phyloP scores from a whole-genome alignment of 148 eudicot species.

The Camellia japonica region DNA sequence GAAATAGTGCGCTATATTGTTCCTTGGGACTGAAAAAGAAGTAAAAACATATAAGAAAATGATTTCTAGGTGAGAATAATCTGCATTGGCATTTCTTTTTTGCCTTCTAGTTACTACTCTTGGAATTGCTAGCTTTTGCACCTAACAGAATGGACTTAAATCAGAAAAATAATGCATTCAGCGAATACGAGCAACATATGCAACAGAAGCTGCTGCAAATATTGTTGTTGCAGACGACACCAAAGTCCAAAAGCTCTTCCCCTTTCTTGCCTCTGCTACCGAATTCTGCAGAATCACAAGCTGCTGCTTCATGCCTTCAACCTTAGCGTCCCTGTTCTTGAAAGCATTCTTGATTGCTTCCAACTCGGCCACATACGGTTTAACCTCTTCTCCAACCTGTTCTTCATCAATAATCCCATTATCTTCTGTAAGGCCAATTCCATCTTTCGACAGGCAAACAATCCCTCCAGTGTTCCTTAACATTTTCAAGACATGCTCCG shows the following conservation, averaged over 20 bases:
- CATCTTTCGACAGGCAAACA: conserved; percentile 22
- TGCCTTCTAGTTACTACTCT: neutral
- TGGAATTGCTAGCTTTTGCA: neutral
- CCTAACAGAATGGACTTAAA: too few relatives aligned
- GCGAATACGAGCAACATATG: conserved; percentile 55
- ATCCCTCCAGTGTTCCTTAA: conserved; percentile 42
- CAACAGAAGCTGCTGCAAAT: conserved; percentile 73
- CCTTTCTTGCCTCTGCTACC: conserved; percentile 53
- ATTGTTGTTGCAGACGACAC: conserved; percentile 75
- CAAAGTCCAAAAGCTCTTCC: conserved; percentile 68
- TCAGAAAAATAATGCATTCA: neutral
- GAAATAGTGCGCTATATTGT: neutral
- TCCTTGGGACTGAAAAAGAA: neutral
- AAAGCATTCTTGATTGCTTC: conserved; percentile 54
- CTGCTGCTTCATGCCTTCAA: conserved; percentile 56
- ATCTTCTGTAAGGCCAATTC: conserved; percentile 4
- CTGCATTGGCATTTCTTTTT: neutral
- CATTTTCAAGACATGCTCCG: conserved; percentile 35
- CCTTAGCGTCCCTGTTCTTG: conserved; percentile 40
- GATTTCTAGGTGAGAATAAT: neutral
- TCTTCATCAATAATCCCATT: conserved; percentile 12
- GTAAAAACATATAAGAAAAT: too few relatives aligned
- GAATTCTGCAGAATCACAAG: conserved; percentile 43
- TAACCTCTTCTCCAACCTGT: conserved; percentile 35
- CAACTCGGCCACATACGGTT: conserved; percentile 40